phyloP scores from a whole-genome alignment of 1,284 basidiomycete genomes.

The Phellopilus nigrolimitatus region DNA sequence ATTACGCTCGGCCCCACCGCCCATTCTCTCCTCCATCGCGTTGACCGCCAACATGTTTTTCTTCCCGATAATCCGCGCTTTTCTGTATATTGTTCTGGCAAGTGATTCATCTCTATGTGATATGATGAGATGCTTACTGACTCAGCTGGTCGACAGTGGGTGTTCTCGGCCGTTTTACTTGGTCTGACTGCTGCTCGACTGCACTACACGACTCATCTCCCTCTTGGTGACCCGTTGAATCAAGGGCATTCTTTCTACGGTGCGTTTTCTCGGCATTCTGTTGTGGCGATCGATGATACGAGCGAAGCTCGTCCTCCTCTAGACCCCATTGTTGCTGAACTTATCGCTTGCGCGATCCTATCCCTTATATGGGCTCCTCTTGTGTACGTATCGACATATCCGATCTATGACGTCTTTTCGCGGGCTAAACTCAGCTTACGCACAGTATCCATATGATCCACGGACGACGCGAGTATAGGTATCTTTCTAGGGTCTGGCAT shows the following conservation, averaged over 20 bases:
- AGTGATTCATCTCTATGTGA: slow-evolving; percentile 1
- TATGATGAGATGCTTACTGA: background rate
- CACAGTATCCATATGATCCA: slow-evolving; percentile 52
- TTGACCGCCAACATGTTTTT: slow-evolving; percentile 24
- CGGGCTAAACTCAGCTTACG: slow-evolving; percentile 20
- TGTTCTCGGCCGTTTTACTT: slow-evolving; percentile 59
- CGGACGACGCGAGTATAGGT: slow-evolving; percentile 51
- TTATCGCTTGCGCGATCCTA: slow-evolving; percentile 55
- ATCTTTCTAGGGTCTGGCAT: slow-evolving; percentile 49
- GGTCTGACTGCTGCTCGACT: slow-evolving; percentile 57
- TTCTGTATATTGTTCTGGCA: slow-evolving; percentile 20
- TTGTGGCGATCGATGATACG: slow-evolving; percentile 15
- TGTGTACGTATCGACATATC: slow-evolving; percentile 41
- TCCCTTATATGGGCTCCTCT: slow-evolving; percentile 58
- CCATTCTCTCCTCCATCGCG: background rate
- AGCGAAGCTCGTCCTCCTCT: slow-evolving; percentile 9
- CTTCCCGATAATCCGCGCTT: slow-evolving; percentile 32
- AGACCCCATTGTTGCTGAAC: slow-evolving; percentile 68
- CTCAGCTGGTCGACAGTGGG: slow-evolving; percentile 35
- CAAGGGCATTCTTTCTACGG: slow-evolving; percentile 58
- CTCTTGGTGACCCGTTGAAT: slow-evolving; percentile 55
- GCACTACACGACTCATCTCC: slow-evolving; percentile 61
- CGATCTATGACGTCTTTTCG: slow-evolving; percentile 5
- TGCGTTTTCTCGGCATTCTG: slow-evolving; percentile 26
- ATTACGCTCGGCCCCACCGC: background rate